Evolutionary conservation across 2,329 filamentous ascomycete genomes (phyloP), one percentile per base, ranked within the genome.

Genomic region (Grosmannia huntii): DNA sequence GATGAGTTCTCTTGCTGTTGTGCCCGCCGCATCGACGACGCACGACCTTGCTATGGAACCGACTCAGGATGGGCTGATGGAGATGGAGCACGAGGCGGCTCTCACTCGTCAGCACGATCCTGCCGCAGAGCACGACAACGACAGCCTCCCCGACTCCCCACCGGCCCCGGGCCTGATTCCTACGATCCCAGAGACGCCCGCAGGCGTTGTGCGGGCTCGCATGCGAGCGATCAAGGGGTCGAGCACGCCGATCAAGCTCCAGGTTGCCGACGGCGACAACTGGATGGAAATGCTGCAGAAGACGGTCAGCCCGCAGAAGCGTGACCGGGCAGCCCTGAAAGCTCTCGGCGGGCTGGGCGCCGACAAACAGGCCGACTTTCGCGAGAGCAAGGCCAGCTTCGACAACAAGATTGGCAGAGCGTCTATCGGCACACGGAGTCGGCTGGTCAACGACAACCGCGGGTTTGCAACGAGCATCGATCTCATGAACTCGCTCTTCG

Each of bases 251-350:
- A 69, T 79, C 27, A 81, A 78, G 63, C 73, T 82, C 57, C 80
- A 84, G 62, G 80, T 86, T 60, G 76, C 81, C 41, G 79, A 82
- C 62, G 88, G 86, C 57, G 89, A 91, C 60, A 87, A 96, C 69
- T 99, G 94, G 94, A 87, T 90, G 64, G 87, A 94, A 65, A 91
- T 96, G 75, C 78, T 99, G 62, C 89, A 90, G 69, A 90, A 90
- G 64, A 97, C 94, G 6, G 90, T 97, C 65, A 96, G 90, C 67
- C 92, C 94, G 6, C 85, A 89, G 68, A 97, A 97, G 75, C 86
- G 94, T 67, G 88, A 96, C 73, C 88, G 92, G 60, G 86, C 85
- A 31, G 76, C 94, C 38, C 77, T 85, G 48, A 78, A 76, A 65
- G 78, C 77, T 28, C 67, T 80, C 73, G 72, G 85, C 78, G 75